Percentiles rank a stretch among this genome's conserved stretches.
Evolutionary conservation across 495 filamentous ascomycete species (phyloP).

Genomic region (Ramalina peruviana): DNA sequence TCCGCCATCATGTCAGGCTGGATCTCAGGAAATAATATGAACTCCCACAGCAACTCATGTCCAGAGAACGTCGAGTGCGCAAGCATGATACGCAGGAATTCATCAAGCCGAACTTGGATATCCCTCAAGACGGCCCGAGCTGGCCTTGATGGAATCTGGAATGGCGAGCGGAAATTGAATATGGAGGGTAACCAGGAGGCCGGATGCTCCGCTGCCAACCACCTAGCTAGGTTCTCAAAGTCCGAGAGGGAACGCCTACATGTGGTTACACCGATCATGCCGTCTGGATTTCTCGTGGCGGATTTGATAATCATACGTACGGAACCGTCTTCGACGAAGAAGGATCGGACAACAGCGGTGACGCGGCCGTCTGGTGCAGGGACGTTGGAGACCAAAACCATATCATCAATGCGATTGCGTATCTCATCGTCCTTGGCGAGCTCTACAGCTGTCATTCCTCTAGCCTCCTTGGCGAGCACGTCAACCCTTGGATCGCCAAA

Average conservation of each 20-base stretch:
- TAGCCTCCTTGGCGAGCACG: slow-evolving; percentile 63
- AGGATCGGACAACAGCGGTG: slow-evolving; percentile 89
- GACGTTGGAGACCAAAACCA: slow-evolving; percentile 66
- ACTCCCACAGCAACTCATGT: slow-evolving; percentile 98
- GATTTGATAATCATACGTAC: slow-evolving; percentile 90
- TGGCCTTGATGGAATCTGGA: slow-evolving; percentile 83
- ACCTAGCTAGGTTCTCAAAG: slow-evolving; percentile 79
- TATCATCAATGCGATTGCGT: slow-evolving; percentile 86
- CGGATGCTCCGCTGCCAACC: slow-evolving; percentile 83
- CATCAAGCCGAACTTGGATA: slow-evolving; percentile 74
- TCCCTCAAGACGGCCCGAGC: slow-evolving; percentile 77
- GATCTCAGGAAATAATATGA: slow-evolving; percentile 92
- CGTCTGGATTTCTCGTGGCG: slow-evolving; percentile 51
- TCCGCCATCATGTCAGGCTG: slow-evolving; percentile 79
- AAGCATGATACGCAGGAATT: slow-evolving; percentile 73
- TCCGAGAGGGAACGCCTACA: slow-evolving; percentile 80
- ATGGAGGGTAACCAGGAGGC: slow-evolving; percentile 86
- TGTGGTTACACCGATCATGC: slow-evolving; percentile 58
- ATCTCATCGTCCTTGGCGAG: slow-evolving; percentile 97
- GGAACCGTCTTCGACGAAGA: slow-evolving; percentile 93
- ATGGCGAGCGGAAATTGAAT: slow-evolving; percentile 67
- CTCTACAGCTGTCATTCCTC: slow-evolving; percentile 90
- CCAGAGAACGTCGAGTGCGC: slow-evolving; percentile 87
- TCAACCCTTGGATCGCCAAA: slow-evolving; percentile 84
- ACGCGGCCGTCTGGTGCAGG: slow-evolving; percentile 63